These are phyloP conservation scores for Peronospora destructor DNA, from an alignment of 352 stramenopile species.

Conservation along the genomic window DNA sequence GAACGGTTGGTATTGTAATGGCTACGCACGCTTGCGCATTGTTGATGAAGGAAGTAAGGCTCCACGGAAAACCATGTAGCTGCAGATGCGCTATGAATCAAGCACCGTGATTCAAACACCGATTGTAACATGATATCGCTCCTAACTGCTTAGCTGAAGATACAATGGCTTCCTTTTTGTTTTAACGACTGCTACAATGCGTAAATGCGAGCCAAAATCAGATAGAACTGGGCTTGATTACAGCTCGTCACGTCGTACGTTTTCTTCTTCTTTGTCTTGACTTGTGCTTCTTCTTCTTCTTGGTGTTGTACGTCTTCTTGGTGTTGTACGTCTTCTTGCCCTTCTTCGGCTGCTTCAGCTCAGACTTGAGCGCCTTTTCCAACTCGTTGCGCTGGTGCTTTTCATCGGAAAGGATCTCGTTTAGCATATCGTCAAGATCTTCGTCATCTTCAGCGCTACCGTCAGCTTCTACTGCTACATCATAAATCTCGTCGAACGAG, in stretches of 20 bases:
- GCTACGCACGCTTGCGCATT: no score
- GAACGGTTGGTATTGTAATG: no score
- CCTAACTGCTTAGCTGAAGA: no score
- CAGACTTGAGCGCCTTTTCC: conserved; percentile 40
- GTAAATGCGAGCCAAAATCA: background rate
- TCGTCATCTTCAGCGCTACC: conserved; percentile 39
- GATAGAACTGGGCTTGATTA: conserved; percentile 9
- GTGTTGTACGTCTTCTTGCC: conserved; percentile 31
- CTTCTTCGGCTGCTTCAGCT: conserved; percentile 37
- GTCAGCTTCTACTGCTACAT: conserved; percentile 16
- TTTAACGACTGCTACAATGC: background rate
- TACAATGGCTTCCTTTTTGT: no score
- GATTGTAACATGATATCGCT: no score
- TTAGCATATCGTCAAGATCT: conserved; percentile 57
- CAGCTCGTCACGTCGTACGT: conserved; percentile 50
- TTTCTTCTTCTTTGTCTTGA: conserved; percentile 32
- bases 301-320: conserved; percentile 21
- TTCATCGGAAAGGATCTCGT: conserved; percentile 68
- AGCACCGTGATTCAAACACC: no score
- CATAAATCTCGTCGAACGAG: conserved; percentile 39
- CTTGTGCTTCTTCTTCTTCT: conserved; percentile 7
- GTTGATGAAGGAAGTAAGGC: no score
- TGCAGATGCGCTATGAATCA: no score
- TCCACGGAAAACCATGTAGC: no score
- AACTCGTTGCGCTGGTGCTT: conserved; percentile 46